phyloP scores from a whole-genome alignment of 2,329 filamentous ascomycete genomes.

The Fusarium sp. region DNA sequence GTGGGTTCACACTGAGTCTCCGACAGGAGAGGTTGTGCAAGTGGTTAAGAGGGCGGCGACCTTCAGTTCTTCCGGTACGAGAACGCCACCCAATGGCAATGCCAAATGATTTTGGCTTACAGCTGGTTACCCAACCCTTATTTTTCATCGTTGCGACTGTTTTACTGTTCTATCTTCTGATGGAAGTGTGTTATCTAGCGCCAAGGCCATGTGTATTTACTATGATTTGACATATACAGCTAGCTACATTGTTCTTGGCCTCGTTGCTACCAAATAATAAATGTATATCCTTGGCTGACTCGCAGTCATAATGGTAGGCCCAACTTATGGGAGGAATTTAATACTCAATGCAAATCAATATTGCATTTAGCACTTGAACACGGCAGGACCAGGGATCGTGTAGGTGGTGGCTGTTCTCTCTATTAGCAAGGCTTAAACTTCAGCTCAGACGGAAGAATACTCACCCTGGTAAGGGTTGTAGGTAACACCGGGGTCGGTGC shows the following conservation, averaged over 20 bases:
- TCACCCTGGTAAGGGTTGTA: conserved; percentile 61
- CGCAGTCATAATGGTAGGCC: conserved; percentile 9
- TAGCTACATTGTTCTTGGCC: conserved; percentile 12
- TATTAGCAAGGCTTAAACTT: background rate
- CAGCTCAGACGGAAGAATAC: conserved; percentile 2
- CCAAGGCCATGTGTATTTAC: background rate
- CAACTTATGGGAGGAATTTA: conserved; percentile 11
- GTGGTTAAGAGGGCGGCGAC: conserved; percentile 36
- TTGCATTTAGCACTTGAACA: conserved; percentile 56
- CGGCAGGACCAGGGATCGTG: conserved; percentile 56
- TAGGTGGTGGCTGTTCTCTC: conserved; percentile 50
- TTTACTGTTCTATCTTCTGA: background rate
- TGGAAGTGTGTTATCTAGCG: background rate
- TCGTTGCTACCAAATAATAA: conserved; percentile 1
- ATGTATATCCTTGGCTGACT: conserved; percentile 3
- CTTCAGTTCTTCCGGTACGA: conserved; percentile 24
- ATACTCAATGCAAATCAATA: background rate
- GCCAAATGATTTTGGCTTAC: background rate
- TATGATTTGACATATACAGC: conserved; percentile 14
- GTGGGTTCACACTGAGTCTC: conserved; percentile 42
- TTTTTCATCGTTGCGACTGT: background rate
- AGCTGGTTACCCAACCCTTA: too few relatives aligned
- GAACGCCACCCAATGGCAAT: conserved; percentile 6
- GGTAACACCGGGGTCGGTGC: conserved; percentile 59
- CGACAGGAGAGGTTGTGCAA: conserved; percentile 28